Base-by-base conservation (phyloP, 495 filamentous ascomycete genomes). In the Penicillium herquei region DNA sequence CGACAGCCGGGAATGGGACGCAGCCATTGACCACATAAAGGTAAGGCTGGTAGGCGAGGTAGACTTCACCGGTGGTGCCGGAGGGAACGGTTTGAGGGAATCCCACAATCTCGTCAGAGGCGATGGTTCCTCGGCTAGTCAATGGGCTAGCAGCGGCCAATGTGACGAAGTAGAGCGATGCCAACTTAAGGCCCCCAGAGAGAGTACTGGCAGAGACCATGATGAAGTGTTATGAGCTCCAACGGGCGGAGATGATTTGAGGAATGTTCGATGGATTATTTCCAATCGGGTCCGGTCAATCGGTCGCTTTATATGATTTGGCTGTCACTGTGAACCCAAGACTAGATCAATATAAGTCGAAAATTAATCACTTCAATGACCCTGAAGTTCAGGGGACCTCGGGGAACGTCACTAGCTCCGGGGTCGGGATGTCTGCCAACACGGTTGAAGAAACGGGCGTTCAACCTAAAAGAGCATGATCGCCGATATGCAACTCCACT, bases 1-100 rank as follows among this genome's bases (percentile, higher is more conserved):
- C 75, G 7, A 83, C 78, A 3, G 75, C 79, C 2, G 80, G 78
- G 61, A 81, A 82, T 1, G 80, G 80, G 8, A 83, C 80, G 51
- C 80, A 83, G 30, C 80, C 79, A 57, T 77, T 78, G 9, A 65
- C 65, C 8, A 83, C 79, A 1, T 81, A 51, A 6, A 83, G 64
- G 31, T 72, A 70, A 5, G 80, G 80, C 56, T 83, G 65, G 55
- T 80, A 83, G 13, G 73, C 74, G 17, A 78, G 54, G 52, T 78
- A 78, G 6, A 79, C 52, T 3, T 71, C 66, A 0, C 80, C 80
- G 0, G 52, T 56, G 0, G 65, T 63, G 3, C 66, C 70, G n/a
- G 61, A 64, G 0, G 80, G 80, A 1, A 81, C 74, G 0, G 77
- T 78, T 54, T 81, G 55, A 3, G 67, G 17, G 51, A 83, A 78